Evolutionary conservation across 441 rosid genomes (phyloP).

Genomic region (Brassica hybrid): DNA sequence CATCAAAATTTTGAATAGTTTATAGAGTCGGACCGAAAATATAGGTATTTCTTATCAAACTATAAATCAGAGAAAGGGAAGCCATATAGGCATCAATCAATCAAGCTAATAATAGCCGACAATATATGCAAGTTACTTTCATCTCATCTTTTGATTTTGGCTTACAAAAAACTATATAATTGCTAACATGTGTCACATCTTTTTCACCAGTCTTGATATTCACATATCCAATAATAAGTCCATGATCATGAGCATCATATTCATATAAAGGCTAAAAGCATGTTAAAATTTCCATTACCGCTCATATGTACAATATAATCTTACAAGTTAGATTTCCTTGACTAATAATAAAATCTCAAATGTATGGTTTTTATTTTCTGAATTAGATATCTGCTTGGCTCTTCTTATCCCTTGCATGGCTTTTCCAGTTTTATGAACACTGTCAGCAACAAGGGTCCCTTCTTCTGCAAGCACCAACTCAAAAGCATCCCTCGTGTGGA

Average conservation of each 20-base stretch:
- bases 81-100: background rate
- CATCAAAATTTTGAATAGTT: slow-evolving; percentile 16
- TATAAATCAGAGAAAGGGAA: slow-evolving; percentile 8
- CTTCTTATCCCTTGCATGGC: slow-evolving; percentile 15
- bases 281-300: background rate
- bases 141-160: slow-evolving; percentile 18
- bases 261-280: slow-evolving; percentile 12
- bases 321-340: background rate
- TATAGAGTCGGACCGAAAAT: slow-evolving; percentile 26
- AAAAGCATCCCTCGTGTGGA: slow-evolving; percentile 40
- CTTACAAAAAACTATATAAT: slow-evolving; percentile 12
- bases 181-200: slow-evolving; percentile 30
- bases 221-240: background rate
- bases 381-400: background rate
- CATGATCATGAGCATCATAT: slow-evolving; percentile 15
- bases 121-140: slow-evolving; percentile 21
- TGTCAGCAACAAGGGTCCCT: slow-evolving; percentile 39
- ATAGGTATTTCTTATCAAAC: slow-evolving; percentile 9
- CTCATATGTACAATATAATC: background rate
- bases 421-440: slow-evolving; percentile 28
- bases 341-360: background rate
- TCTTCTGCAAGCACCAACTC: slow-evolving; percentile 34
- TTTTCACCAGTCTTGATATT: slow-evolving; percentile 8
- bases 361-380: background rate
- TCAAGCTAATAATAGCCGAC: slow-evolving; percentile 33